Evolutionary conservation across 2,329 filamentous ascomycete species (phyloP).

Genomic region (Paraphoma sp.): DNA sequence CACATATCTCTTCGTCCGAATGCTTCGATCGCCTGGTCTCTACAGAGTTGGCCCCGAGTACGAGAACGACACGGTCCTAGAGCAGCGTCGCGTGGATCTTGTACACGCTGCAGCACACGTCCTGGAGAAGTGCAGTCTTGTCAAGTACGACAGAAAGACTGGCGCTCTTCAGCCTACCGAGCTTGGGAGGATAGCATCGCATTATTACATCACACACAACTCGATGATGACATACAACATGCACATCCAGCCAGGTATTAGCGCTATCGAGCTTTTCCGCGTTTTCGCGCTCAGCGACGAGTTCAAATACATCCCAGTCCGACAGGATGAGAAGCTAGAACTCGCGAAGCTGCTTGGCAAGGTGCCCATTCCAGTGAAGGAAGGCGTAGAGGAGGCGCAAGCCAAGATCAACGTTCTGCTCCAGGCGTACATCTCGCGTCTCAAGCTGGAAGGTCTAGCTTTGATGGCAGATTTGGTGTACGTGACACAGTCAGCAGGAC

Average conservation of each 20-base stretch:
- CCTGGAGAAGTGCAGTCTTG: constrained; percentile 83
- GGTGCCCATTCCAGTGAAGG: constrained; percentile 96
- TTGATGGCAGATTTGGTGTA: constrained; percentile 99
- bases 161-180: constrained; percentile 91
- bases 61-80: constrained; percentile 86
- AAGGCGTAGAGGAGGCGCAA: constrained; percentile 94
- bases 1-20: constrained; percentile 96
- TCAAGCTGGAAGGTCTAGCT: constrained; percentile 91
- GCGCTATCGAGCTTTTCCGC: constrained; percentile 93
- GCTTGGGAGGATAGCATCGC: constrained; percentile 91
- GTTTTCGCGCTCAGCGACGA: constrained; percentile 96
- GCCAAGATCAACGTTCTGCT: constrained; percentile 98
- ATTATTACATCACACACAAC: constrained; percentile 96
- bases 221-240: constrained; percentile 98
- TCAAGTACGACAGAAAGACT: constrained; percentile 95
- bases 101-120: constrained; percentile 91
- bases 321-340: constrained; percentile 97
- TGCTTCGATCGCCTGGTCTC: constrained; percentile 92
- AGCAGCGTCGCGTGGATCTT: constrained; percentile 97
- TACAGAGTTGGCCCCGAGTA: constrained; percentile 98
- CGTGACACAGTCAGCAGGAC: constrained; percentile 95
- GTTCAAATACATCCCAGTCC: constrained; percentile 98
- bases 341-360: constrained; percentile 87
- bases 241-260: constrained; percentile 90
- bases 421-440: constrained; percentile 93